phyloP scores from a whole-genome alignment of 495 filamentous ascomycete species.

The Podospora sp. region DNA sequence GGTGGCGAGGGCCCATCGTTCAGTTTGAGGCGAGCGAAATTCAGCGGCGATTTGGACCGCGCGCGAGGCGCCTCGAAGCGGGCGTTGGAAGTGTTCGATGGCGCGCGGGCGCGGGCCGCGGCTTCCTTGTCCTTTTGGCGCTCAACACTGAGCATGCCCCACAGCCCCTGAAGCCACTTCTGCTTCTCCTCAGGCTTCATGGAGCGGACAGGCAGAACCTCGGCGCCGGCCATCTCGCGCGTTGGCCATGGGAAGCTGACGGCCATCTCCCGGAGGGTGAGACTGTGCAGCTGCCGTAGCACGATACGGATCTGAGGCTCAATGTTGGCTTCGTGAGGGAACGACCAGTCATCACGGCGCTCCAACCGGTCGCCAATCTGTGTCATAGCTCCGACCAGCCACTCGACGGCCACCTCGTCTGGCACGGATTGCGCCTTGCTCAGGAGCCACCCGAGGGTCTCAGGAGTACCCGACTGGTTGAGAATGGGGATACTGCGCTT shows the following conservation, averaged over 20 bases:
- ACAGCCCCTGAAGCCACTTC: conserved; percentile 36
- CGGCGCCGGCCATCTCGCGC: conserved; percentile 41
- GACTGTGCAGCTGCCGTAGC: conserved; percentile 36
- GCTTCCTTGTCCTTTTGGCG: conserved; percentile 23
- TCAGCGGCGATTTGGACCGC: conserved; percentile 24
- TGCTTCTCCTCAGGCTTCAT: conserved; percentile 40
- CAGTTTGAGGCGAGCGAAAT: conserved; percentile 8
- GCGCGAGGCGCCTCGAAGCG: conserved; percentile 31
- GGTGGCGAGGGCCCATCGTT: not conserved
- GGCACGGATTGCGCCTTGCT: conserved; percentile 34
- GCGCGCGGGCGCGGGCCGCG: conserved; percentile 3
- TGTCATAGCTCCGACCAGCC: conserved; percentile 40
- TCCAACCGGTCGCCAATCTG: conserved; percentile 39
- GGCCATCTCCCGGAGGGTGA: conserved; percentile 39
- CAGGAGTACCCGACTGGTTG: conserved; percentile 40
- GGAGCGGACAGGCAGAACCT: conserved; percentile 39
- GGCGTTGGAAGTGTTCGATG: conserved; percentile 16
- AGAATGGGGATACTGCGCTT: conserved; percentile 44
- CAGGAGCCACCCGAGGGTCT: conserved; percentile 40
- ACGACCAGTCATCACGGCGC: conserved; percentile 34
- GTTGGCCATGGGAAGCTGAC: conserved; percentile 43
- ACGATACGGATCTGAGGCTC: conserved; percentile 42
- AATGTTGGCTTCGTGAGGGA: conserved; percentile 35
- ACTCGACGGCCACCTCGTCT: conserved; percentile 38
- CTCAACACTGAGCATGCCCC: conserved; percentile 30